phyloP scores from a whole-genome alignment of 2,329 filamentous ascomycete genomes.

The Xylariaceae sp. region DNA sequence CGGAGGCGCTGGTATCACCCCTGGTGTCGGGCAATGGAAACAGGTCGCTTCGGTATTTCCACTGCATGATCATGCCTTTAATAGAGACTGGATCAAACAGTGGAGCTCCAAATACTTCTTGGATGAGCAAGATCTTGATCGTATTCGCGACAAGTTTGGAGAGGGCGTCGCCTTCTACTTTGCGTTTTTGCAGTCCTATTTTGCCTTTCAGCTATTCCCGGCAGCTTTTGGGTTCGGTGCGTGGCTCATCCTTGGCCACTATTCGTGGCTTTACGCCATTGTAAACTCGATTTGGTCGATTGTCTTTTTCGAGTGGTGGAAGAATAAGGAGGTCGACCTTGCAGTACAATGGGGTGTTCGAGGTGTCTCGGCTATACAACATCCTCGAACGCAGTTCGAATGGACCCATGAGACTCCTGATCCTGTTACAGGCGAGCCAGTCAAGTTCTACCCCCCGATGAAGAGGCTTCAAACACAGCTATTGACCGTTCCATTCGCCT shows the following conservation, averaged over 20 bases:
- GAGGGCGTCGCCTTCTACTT: slow-evolving; percentile 93
- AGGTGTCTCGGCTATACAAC: slow-evolving; percentile 78
- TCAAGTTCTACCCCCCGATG: slow-evolving; percentile 71
- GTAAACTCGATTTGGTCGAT: slow-evolving; percentile 83
- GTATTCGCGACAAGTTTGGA: slow-evolving; percentile 74
- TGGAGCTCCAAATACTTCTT: slow-evolving; percentile 72
- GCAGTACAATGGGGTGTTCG: slow-evolving; percentile 86
- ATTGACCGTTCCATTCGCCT: slow-evolving; percentile 79
- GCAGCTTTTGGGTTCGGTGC: slow-evolving; percentile 72
- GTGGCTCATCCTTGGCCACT: slow-evolving; percentile 82
- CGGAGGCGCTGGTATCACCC: slow-evolving; percentile 76
- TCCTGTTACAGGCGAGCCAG: slow-evolving; percentile 74
- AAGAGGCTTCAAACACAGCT: slow-evolving; percentile 76
- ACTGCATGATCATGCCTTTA: slow-evolving; percentile 73
- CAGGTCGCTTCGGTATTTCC: slow-evolving; percentile 73
- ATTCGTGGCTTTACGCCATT: slow-evolving; percentile 77
- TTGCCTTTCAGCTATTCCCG: slow-evolving; percentile 79
- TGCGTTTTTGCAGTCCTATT: slow-evolving; percentile 89
- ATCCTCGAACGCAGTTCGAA: slow-evolving; percentile 71
- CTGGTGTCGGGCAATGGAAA: slow-evolving; percentile 67
- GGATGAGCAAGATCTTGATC: slow-evolving; percentile 64
- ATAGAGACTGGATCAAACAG: slow-evolving; percentile 70
- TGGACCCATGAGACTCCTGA: slow-evolving; percentile 77
- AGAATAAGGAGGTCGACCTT: slow-evolving; percentile 84
- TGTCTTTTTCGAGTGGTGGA: slow-evolving; percentile 93